phyloP scores from a whole-genome alignment of 495 filamentous ascomycete species.

The Podospora sp. region DNA sequence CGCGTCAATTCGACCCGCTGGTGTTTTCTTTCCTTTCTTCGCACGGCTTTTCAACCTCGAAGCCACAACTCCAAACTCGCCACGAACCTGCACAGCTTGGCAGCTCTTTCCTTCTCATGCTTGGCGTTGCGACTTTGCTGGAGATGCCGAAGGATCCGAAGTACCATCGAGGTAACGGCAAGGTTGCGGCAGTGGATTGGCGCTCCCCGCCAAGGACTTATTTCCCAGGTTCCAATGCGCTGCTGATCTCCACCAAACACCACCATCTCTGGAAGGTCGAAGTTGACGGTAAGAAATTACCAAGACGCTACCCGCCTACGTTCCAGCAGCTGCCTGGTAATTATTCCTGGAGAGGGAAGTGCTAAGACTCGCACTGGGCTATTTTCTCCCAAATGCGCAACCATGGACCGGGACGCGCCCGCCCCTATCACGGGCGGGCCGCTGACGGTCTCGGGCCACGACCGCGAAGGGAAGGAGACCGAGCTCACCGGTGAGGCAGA shows the following conservation, averaged over 20 bases:
- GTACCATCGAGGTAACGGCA: background rate
- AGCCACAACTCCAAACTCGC: too few species aligned
- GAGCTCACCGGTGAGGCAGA: background rate
- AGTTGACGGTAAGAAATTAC: background rate
- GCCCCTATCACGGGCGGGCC: background rate
- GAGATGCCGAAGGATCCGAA: background rate
- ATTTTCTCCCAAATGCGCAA: background rate
- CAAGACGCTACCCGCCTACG: background rate
- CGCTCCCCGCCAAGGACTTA: background rate
- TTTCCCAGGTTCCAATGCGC: background rate
- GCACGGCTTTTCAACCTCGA: background rate
- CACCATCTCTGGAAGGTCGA: background rate
- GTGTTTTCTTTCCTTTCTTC: background rate
- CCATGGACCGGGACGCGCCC: background rate
- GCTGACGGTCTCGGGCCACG: background rate
- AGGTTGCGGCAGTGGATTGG: background rate
- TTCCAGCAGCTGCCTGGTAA: background rate
- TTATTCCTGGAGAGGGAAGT: constrained; percentile 9
- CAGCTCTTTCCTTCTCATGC: background rate
- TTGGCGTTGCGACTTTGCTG: background rate
- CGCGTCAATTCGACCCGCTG: background rate
- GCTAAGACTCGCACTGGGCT: constrained; percentile 1
- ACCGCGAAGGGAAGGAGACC: constrained; percentile 9
- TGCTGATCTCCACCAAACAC: background rate
- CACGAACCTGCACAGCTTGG: too few species aligned